Conservation (phyloP, 768 basidiomycete species). For the Suillus lakei region DNA sequence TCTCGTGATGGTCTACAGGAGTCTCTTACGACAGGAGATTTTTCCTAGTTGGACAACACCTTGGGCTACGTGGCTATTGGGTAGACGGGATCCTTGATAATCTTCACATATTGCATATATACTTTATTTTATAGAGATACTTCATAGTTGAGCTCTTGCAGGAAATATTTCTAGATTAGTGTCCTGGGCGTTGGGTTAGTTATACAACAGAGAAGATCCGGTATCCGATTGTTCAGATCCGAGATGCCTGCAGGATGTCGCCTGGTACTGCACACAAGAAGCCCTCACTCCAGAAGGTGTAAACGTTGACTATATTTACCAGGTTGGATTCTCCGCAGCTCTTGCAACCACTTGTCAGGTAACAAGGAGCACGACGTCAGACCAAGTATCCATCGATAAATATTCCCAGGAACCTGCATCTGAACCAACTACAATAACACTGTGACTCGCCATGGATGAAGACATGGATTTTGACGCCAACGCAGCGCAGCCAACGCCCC, state of each 20-base stretch:
- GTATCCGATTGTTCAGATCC: constrained; percentile 40
- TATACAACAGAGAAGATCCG: constrained; percentile 31
- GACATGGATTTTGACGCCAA: constrained; percentile 72
- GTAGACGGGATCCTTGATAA: constrained; percentile 45
- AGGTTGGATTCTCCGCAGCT: background rate
- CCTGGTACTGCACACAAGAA: constrained; percentile 26
- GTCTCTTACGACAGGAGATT: constrained; percentile 57
- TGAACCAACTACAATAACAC: background rate
- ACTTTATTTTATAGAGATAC: constrained; percentile 20
- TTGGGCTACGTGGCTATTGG: constrained; percentile 72
- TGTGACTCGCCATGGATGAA: constrained; percentile 64
- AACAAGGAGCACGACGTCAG: background rate
- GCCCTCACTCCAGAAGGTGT: constrained; percentile 4
- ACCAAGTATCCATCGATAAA: background rate
- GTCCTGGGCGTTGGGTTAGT: constrained; percentile 6
- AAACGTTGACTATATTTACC: constrained; percentile 6
- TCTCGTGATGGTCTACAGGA: constrained; percentile 71
- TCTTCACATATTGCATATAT: constrained; percentile 14
- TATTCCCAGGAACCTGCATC: background rate
- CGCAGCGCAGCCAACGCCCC: constrained; percentile 36
- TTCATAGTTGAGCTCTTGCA: background rate
- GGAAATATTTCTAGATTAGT: background rate
- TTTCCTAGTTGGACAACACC: constrained; percentile 58
- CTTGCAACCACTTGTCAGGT: constrained; percentile 4
- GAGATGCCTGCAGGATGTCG: constrained; percentile 41